Base-by-base conservation (phyloP, 2,329 filamentous ascomycete genomes). In the Nothopassalora personata region DNA sequence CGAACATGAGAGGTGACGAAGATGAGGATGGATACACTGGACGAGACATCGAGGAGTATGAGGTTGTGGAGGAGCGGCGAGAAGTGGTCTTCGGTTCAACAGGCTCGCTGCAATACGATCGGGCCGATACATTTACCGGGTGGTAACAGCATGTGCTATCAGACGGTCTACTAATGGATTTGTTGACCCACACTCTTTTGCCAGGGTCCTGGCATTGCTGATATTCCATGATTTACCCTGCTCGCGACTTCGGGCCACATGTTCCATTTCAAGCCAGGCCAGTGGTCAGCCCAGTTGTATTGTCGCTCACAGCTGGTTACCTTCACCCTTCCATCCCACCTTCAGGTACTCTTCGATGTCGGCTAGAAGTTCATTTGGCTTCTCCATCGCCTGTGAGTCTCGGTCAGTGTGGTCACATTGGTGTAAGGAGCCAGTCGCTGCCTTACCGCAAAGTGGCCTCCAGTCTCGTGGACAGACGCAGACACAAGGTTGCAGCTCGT, bases 361-460 rank as follows among this genome's bases (percentile, higher is more conserved):
- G 4, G 57, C 65, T 8, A 71, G 64, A 15, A 74, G 59, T 45
- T 68, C 70, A 15, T 64, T 59, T 54, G 70, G 72, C 54, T 66
- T 68, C 67, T 74, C 72, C 65, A 73, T 66, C 2, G 75, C 74
- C 69, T 70, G 53, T 28, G 46, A 34, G 27, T 23, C 19, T 47
- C 27, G 15, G 52, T 62, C 46, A 58, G 19, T 43, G 47, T 46
- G 3, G 8, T 28, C 56, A 45, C 2, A 31, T 34, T 34, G 9
- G 5, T 15, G 19, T 31, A 15, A 3, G 36, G 39, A 8, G 10
- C 4, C 28, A 4, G 48, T 36, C 28, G 23, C 7, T 18, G 53
- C 53, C 56, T 53, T 5, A 53, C 56, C 28, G 74, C 73, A 67
- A 76, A 76, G 66, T 75, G 74, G 3, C 74, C 74, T 19, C 73